A percentile compares a stretch with the other conserved stretches of the same genome.
Conservation (phyloP, 2,329 filamentous ascomycete genomes). For the Colletotrichum salicis region DNA sequence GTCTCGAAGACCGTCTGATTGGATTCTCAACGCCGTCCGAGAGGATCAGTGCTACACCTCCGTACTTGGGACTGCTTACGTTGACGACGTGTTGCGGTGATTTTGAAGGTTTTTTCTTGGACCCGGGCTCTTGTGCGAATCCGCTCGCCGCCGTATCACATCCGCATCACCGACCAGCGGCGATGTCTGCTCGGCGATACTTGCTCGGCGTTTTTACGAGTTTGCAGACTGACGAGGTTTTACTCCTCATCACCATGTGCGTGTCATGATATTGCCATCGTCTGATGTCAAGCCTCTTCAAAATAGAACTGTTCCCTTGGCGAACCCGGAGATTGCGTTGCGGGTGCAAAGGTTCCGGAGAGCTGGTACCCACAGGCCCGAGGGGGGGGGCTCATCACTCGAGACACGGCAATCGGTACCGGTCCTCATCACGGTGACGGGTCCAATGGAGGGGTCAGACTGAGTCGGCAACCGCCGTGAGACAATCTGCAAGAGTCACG, state of each 20-base stretch:
- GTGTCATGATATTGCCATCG: not conserved
- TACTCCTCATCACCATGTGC: not conserved
- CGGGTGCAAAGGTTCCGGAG: conserved; percentile 7
- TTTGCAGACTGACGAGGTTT: not conserved
- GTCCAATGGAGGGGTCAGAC: not conserved
- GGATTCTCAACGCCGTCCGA: conserved; percentile 4
- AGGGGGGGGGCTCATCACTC: not conserved
- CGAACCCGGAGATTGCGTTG: not conserved
- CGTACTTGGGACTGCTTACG: conserved; percentile 2
- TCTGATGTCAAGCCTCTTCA: not conserved
- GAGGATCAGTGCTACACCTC: conserved; percentile 19
- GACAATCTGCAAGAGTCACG: not conserved
- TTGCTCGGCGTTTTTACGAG: not conserved
- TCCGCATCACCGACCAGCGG: not conserved
- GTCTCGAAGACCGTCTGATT: not conserved
- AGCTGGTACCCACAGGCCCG: not conserved
- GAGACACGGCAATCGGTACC: not conserved
- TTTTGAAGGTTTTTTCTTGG: not conserved
- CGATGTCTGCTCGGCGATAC: not conserved
- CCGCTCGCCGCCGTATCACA: not conserved
- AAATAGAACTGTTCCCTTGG: not conserved
- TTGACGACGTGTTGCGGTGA: not conserved
- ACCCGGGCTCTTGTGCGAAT: not conserved
- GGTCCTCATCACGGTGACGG: conserved; percentile 1
- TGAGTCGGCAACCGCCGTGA: not conserved